A percentile compares a stretch with the other conserved stretches of the same genome.
Conservation (phyloP, 1,139 yeast species). For the Debaryomyces psychrophilus region DNA sequence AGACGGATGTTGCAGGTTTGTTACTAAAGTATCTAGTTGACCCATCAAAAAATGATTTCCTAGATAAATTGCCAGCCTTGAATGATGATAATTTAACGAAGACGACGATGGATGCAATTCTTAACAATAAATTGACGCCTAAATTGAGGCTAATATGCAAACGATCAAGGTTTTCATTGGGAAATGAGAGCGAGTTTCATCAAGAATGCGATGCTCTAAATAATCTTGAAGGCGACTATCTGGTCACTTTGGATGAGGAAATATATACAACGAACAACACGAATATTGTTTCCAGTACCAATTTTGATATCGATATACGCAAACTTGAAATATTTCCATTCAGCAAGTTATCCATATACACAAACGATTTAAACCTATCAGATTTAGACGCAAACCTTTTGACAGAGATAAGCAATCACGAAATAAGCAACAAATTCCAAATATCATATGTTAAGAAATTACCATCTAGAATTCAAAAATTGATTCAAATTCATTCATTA, state of each 20-base stretch:
- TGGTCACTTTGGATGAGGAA: conserved; percentile 38
- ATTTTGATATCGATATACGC: conserved; percentile 17
- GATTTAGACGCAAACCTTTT: conserved; percentile 35
- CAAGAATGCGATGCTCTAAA: conserved; percentile 11
- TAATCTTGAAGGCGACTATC: conserved; percentile 33
- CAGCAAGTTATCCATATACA: conserved; percentile 34
- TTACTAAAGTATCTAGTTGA: conserved; percentile 33
- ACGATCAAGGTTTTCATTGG: conserved; percentile 51
- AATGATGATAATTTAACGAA: conserved; percentile 37
- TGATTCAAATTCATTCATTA: conserved; percentile 37
- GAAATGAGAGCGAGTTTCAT: conserved; percentile 22
- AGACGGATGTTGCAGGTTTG: conserved; percentile 35
- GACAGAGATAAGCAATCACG: conserved; percentile 33
- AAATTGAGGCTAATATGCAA: conserved; percentile 46
- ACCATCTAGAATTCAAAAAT: conserved; percentile 41
- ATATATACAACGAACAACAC: conserved; percentile 38
- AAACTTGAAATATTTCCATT: conserved; percentile 41
- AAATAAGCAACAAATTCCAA: conserved; percentile 27
- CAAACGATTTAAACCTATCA: conserved; percentile 45
- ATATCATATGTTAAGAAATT: conserved; percentile 30
- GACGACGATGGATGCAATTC: conserved; percentile 53
- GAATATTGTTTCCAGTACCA: conserved; percentile 20
- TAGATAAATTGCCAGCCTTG: conserved; percentile 14
- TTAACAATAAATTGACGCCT: conserved; percentile 52
- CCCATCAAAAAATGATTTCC: conserved; percentile 16